Evolutionary conservation across 805 yeast genomes (phyloP).

Genomic region (Wickerhamiella allomyrinae): DNA sequence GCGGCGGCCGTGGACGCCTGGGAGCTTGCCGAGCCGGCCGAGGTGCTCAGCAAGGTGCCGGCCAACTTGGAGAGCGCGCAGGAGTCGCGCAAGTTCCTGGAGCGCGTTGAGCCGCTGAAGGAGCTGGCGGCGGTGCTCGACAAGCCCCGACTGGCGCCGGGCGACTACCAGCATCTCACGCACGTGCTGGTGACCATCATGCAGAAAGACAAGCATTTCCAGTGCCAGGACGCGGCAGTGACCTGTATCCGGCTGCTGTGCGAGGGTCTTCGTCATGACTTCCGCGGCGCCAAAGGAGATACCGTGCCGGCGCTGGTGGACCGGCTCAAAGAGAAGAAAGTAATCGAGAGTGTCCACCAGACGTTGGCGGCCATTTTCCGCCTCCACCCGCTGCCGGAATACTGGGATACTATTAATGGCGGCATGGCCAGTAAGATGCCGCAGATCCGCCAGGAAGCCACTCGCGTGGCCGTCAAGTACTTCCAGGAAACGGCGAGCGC

Average conservation of each 20-base stretch:
- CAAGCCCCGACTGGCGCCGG: constrained; percentile 40
- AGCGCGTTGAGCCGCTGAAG: constrained; percentile 72
- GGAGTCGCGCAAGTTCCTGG: constrained; percentile 72
- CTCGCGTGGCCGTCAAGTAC: constrained; percentile 49
- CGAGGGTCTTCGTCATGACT: constrained; percentile 45
- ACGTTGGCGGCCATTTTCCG: constrained; percentile 59
- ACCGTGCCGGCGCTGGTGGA: constrained; percentile 56
- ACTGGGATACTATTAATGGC: constrained; percentile 26
- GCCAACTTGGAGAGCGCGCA: constrained; percentile 40
- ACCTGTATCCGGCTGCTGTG: constrained; percentile 47
- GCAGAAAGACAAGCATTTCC: constrained; percentile 70
- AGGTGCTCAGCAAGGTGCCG: constrained; percentile 54
- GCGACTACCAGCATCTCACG: constrained; percentile 54
- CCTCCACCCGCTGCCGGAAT: constrained; percentile 6
- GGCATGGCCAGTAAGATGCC: constrained; percentile 71
- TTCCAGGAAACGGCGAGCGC: constrained; percentile 34
- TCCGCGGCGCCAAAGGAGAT: constrained; percentile 14
- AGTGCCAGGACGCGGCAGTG: constrained; percentile 70
- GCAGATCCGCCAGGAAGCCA: constrained; percentile 58
- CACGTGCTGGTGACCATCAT: constrained; percentile 52
- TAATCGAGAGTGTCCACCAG: constrained; percentile 21
- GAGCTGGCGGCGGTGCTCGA: constrained; percentile 30
- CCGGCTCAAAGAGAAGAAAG: constrained; percentile 79
- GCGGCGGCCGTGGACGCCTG: constrained; percentile 43
- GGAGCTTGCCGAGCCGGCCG: constrained; percentile 56